These are phyloP conservation scores for Fusarium virguliforme DNA, from an alignment of 2,329 filamentous ascomycete species.

Conservation along the genomic window DNA sequence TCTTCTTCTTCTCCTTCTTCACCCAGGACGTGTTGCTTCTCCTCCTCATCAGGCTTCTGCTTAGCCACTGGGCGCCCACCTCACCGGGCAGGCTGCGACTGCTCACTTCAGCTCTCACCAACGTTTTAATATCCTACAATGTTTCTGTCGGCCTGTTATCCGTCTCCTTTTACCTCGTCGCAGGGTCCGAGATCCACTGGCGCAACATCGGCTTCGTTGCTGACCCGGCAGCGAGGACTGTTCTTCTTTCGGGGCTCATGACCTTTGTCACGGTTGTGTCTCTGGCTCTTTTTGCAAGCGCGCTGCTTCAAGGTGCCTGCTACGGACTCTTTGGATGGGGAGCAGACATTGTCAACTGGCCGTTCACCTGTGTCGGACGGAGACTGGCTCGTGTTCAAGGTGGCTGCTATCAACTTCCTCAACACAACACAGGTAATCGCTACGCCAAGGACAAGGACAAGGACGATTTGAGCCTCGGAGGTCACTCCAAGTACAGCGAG, in stretches of 20 bases:
- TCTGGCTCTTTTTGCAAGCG: conserved; percentile 41
- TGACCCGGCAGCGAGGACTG: conserved; percentile 53
- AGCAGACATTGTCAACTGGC: conserved; percentile 52
- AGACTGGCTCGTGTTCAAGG: conserved; percentile 20
- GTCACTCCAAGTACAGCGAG: conserved; percentile 34
- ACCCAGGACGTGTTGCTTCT: conserved; percentile 10
- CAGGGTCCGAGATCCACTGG: conserved; percentile 58
- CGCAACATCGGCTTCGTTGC: conserved; percentile 55
- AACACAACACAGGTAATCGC: conserved; percentile 18
- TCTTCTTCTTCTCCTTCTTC: conserved; percentile 57
- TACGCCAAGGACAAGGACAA: conserved; percentile 29
- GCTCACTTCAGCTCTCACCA: conserved; percentile 36
- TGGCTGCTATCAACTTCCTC: conserved; percentile 30
- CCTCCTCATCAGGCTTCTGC: conserved; percentile 47
- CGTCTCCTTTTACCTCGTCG: conserved; percentile 55
- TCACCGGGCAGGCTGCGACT: conserved; percentile 29
- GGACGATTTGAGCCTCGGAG: neutral
- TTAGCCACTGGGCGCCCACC: conserved; percentile 50
- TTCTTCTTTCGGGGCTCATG: conserved; percentile 55
- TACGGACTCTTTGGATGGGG: conserved; percentile 51
- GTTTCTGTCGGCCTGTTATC: conserved; percentile 47
- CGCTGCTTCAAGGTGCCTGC: conserved; percentile 50
- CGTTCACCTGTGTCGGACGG: conserved; percentile 36
- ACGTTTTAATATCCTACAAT: conserved; percentile 43
- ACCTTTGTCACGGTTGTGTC: conserved; percentile 47